Conservation (phyloP, 371 early-diverging fungal species). For the Actinomucor elegans region DNA sequence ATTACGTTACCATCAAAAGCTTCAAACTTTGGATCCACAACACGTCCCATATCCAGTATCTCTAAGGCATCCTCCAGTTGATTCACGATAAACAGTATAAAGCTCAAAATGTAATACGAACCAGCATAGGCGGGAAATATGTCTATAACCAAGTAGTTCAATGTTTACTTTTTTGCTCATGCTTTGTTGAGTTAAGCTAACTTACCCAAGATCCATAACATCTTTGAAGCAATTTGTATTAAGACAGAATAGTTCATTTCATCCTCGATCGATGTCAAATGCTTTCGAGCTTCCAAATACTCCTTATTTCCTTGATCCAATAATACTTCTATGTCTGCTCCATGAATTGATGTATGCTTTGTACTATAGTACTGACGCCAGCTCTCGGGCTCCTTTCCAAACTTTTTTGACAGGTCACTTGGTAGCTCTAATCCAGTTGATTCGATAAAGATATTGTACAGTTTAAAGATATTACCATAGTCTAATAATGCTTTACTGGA, state of each 20-base stretch:
- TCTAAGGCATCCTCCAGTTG: constrained; percentile 50
- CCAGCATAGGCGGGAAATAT: constrained; percentile 56
- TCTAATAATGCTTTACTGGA: constrained; percentile 50
- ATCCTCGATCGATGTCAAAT: constrained; percentile 46
- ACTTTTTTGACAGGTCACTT: constrained; percentile 36
- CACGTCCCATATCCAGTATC: constrained; percentile 49
- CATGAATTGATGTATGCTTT: constrained; percentile 27
- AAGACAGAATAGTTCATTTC: constrained; percentile 43
- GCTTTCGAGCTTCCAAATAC: constrained; percentile 42
- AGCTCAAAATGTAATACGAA: constrained; percentile 57
- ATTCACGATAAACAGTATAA: constrained; percentile 52
- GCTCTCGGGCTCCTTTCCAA: constrained; percentile 39
- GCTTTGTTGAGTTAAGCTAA: not conserved
- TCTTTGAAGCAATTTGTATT: constrained; percentile 49
- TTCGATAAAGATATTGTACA: constrained; percentile 43
- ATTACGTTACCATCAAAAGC: constrained; percentile 55
- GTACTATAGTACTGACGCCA: constrained; percentile 49
- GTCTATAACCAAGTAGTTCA: constrained; percentile 23
- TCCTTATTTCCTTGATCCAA: constrained; percentile 44
- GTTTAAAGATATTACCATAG: constrained; percentile 57
- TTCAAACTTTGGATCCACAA: constrained; percentile 51
- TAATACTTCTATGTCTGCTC: constrained; percentile 34
- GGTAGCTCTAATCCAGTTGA: constrained; percentile 51
- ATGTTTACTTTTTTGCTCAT: not conserved
- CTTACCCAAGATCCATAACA: constrained; percentile 56